Base-by-base conservation (phyloP, 2,329 filamentous ascomycete species). In the Cladosporium cucumerinum region DNA sequence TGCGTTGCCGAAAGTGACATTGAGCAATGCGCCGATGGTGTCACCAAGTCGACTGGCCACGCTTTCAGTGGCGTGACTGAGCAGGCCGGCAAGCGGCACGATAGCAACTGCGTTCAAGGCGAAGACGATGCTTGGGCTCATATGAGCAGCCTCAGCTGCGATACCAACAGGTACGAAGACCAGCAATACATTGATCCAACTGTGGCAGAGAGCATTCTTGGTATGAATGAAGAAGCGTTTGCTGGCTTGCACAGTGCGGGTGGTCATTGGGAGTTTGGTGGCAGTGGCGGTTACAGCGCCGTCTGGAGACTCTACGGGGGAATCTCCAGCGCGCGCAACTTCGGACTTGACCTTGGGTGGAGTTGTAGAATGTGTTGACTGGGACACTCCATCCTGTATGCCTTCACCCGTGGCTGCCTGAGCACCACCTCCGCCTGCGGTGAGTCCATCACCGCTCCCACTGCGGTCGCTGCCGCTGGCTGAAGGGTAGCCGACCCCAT, bases 141-240 rank as follows among this genome's bases (percentile, higher is more conserved):
- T 67, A 30, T 72, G 68, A 16, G 78, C 76, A 12, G 76, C 73
- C 63, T 89, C 82, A 64, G 87, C 82, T 66, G 83, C 83, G 72
- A 95, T 93, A 71, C 91, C 91, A 61, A 91, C 82, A 8, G 91
- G 91, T 32, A 94, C 91, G 73, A 93, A 93, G 63, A 93, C 78
- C 68, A 94, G 81, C 69, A 94, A 81, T 63, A 92, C 72, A 75
- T 95, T 94, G 80, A 94, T 81, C 85, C 89, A 92, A 80, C 88
- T 92, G 74, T 91, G 86, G 51, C 87, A 84, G 67, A 93, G 72
- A 72, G 81, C 81, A 87, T 86, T 74, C 80, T 83, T 82, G 63
- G 79, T 78, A 69, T 83, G 81, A 39, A 82, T 83, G 69, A 82
- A 78, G 75, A 88, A 86, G 73, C 80, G 78, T 68, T 80, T 78